Evolutionary conservation across 257 asterid species (phyloP).

Genomic region (Orobanche coerulescens): DNA sequence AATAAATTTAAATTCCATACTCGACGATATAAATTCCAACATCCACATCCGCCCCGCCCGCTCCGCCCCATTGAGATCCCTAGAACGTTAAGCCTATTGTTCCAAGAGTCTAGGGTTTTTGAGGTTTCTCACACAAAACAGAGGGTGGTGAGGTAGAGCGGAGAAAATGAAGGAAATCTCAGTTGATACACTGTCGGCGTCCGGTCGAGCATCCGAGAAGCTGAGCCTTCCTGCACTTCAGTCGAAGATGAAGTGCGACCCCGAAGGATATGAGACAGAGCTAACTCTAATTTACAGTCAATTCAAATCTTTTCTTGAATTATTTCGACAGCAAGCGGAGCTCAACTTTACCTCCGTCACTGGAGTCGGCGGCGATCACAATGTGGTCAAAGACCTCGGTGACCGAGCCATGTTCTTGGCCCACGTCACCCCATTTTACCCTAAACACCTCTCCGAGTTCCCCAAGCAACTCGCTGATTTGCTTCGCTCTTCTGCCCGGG

Average conservation of each 20-base stretch:
- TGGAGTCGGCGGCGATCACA: conserved; percentile 54
- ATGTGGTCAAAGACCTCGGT: conserved; percentile 66
- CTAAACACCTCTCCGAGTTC: conserved; percentile 34
- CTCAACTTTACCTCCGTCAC: conserved; percentile 64
- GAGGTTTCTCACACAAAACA: no score
- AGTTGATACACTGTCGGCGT: conserved; percentile 48
- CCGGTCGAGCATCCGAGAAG: conserved; percentile 51
- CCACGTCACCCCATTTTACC: conserved; percentile 71
- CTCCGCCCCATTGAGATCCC: no score
- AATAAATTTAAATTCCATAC: no score
- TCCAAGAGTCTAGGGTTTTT: no score
- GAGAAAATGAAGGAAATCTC: no score
- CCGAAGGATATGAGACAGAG: conserved; percentile 77
- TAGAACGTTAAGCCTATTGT: no score
- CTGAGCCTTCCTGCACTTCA: conserved; percentile 59
- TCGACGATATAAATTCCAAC: no score
- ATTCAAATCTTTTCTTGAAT: conserved; percentile 73
- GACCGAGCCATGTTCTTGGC: conserved; percentile 73
- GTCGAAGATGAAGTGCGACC: conserved; percentile 77
- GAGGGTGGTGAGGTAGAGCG: no score
- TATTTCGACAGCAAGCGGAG: conserved; percentile 75
- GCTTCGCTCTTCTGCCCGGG: conserved; percentile 51
- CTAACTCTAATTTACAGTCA: conserved; percentile 51
- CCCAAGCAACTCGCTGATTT: conserved; percentile 60
- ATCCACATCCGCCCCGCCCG: no score